These are phyloP conservation scores for Herpetospermum pedunculosum DNA, from an alignment of 306 rosid genomes.

Conservation along the genomic window DNA sequence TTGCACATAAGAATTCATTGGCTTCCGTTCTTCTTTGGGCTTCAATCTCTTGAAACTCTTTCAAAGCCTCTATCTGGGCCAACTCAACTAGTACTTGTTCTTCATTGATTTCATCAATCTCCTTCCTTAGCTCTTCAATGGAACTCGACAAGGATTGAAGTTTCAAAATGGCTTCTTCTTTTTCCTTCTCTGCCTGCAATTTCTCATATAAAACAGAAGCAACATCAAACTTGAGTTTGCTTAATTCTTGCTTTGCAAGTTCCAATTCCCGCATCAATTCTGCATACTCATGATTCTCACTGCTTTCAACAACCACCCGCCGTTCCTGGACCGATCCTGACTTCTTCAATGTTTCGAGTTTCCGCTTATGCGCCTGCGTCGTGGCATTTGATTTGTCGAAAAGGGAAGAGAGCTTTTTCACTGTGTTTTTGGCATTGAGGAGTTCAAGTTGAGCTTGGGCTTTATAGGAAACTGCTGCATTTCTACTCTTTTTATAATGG, in stretches of 20 bases:
- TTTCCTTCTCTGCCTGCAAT: constrained; percentile 33
- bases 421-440: constrained; percentile 29
- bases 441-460: constrained; percentile 53
- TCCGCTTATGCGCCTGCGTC: constrained; percentile 17
- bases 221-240: constrained; percentile 68
- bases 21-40: constrained; percentile 43
- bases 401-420: constrained; percentile 29
- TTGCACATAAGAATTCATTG: constrained; percentile 20
- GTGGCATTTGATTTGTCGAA: constrained; percentile 35
- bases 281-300: constrained; percentile 28
- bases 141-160: constrained; percentile 21
- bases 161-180: constrained; percentile 28
- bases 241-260: constrained; percentile 44
- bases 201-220: constrained; percentile 52
- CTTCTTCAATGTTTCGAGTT: constrained; percentile 32
- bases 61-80: constrained; percentile 79
- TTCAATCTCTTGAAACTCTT: constrained; percentile 45
- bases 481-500: constrained; percentile 32
- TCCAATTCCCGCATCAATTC: constrained; percentile 58
- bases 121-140: constrained; percentile 37
- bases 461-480: constrained; percentile 36
- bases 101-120: constrained; percentile 61
- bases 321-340: constrained; percentile 10
- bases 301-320: constrained; percentile 8
- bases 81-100: constrained; percentile 77